Base-by-base conservation (phyloP, 208 protist genomes). In the Leishmania braziliensis region DNA sequence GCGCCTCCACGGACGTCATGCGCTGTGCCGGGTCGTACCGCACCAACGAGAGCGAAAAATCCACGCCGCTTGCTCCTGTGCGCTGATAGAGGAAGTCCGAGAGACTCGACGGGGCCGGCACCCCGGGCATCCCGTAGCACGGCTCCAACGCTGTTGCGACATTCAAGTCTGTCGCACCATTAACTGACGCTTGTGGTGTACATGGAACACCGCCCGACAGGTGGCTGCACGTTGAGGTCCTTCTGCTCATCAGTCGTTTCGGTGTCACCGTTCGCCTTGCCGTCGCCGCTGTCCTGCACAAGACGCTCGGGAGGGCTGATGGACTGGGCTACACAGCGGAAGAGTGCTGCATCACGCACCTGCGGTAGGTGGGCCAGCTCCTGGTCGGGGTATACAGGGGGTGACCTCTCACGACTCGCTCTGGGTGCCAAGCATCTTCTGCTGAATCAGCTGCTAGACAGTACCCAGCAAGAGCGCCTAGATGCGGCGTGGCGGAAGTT, bases 381-480 rank as follows among this genome's bases (percentile, higher is more conserved):
- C 53, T 84, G 68, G 70, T 95, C 97, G 5, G 79, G 81, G 84
- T 97, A 99, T 99, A 93, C 39, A 95, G 95, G n/a, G 99, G 93
- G 71, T 91, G 71, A 95, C 80, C 86, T 96, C 71, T 66, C 72
- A 48, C 80, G 58, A 43, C 77, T 95, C 50, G 83, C 89, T 14
- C 71, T 88, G 29, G 68, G 84, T 18, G 93, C 92, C 3, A 92
- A 90, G 82, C 46, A 83, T 23, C 29, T 91, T 62, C 78, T 97
- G 65, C 86, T 95, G 20, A 85, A 86, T 29, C 84, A 93, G 66
- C 88, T 97, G 70, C 72, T 93, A 0, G 92, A 95, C n/a, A 91
- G 89, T 80, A 95, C 90, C 16, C 88, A 93, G 72, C 92, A 92
- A 75, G 86, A 92, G 80, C 86, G 87, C 33, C 78, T 97, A 1